These are phyloP conservation scores for Cercospora citrullina DNA, from an alignment of 2,329 filamentous ascomycete species.

Conservation along the genomic window DNA sequence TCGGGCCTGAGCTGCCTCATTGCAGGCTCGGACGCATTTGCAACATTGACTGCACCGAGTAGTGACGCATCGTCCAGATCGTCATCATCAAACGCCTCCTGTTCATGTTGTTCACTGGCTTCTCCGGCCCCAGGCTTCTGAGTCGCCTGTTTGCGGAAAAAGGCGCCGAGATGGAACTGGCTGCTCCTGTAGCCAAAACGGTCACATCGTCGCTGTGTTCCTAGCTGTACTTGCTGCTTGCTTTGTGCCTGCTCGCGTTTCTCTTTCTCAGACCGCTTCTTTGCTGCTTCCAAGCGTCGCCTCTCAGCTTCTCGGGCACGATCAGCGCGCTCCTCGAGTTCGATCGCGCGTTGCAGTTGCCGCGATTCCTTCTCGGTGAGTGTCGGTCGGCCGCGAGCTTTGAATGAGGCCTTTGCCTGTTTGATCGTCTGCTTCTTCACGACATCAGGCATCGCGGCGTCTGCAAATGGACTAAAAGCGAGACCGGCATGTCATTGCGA, in stretches of 20 bases:
- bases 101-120: background rate
- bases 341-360: constrained; percentile 37
- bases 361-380: constrained; percentile 37
- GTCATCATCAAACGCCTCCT: constrained; percentile 32
- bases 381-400: constrained; percentile 35
- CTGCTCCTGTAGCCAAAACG: constrained; percentile 40
- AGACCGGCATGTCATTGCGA: background rate
- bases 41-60: background rate
- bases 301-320: constrained; percentile 38
- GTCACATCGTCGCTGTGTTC: constrained; percentile 38
- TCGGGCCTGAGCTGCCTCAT: background rate
- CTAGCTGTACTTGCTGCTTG: constrained; percentile 25
- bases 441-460: constrained; percentile 23
- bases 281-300: constrained; percentile 33
- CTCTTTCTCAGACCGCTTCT: constrained; percentile 35
- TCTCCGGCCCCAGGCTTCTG: background rate
- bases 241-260: constrained; percentile 25
- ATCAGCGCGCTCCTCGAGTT: constrained; percentile 40
- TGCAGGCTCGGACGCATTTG: background rate
- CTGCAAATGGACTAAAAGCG: background rate
- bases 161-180: constrained; percentile 40
- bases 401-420: constrained; percentile 42
- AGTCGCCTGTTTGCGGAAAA: constrained; percentile 31
- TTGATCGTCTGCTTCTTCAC: constrained; percentile 37
- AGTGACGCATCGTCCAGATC: constrained; percentile 34